Evolutionary conservation across 495 filamentous ascomycete species (phyloP), one percentile per base, ranked within the genome.

Genomic region (Coniosporium apollinis): DNA sequence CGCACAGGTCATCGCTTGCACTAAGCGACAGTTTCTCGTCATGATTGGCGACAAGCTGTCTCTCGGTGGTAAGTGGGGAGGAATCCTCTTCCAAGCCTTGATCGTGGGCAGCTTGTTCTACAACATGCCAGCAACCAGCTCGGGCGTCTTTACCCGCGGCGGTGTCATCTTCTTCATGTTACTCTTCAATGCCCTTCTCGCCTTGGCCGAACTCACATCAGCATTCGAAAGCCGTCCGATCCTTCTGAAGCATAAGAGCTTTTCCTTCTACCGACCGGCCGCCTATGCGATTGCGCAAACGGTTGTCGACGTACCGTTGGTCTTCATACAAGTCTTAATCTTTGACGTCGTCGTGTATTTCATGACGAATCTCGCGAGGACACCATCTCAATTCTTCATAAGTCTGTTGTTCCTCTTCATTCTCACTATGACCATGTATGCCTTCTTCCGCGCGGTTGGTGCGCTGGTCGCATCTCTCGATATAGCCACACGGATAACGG

Each of bases 331-430:
- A 45, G 73, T 82, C 0, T 40, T 70, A 4, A 51, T 87, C 4
- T 91, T 87, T 52, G 64, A 78, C 37, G 37, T 86, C 18, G 65
- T 89, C 24, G 67, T 89, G 14, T 87, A 84, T 59, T 85, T 78
- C 46, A 83, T 84, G 76, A 40, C 70, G 5, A 67, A 70, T 18
- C 69, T 93, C 9, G 57, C 67, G 19, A 58, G 72, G 18, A 74
- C 74, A 1, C 57, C 82, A 4, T 81, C 77, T 2, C 79, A 86
- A 36, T 93, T 91, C 57, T 91, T 93, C 54, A 91, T 86, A 41
- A 71, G 64, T 28, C 51, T 79, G 3, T 55, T 87, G 2, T 67
- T 82, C 37, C 41, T 65, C 1, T 64, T 51, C 39, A 55, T 58
- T 1, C 51, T 78, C 2, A 84, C 80, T 0, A 70, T 89, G 66